Evolutionary conservation across 192 early-diverging fungal species (phyloP).

Genomic region (Linnemannia zychae): DNA sequence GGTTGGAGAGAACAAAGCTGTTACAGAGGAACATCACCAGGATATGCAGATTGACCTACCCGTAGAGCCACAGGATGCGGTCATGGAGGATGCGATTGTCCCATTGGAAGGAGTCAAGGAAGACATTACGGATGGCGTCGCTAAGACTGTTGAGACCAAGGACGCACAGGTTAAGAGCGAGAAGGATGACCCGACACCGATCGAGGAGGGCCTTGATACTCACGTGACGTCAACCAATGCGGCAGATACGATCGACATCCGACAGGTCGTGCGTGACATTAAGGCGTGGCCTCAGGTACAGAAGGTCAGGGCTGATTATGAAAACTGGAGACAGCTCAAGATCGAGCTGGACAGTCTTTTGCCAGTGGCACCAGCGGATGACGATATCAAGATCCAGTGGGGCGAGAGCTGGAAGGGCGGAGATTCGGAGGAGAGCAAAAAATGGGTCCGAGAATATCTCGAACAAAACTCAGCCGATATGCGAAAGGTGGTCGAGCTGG

Average conservation of each 20-base stretch:
- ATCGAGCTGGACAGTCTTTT: conserved; percentile 49
- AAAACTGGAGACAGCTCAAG: conserved; percentile 32
- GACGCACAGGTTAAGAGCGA: background rate
- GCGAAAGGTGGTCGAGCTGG: conserved; percentile 9
- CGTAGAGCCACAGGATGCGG: background rate
- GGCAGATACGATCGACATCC: conserved; percentile 34
- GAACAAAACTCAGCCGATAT: conserved; percentile 42
- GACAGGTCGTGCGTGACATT: conserved; percentile 34
- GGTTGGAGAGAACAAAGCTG: background rate
- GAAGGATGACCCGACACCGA: background rate
- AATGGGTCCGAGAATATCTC: conserved; percentile 52
- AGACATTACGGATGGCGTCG: background rate
- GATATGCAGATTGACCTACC: background rate
- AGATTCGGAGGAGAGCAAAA: conserved; percentile 41
- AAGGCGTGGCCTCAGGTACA: conserved; percentile 31
- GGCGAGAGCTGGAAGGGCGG: conserved; percentile 40
- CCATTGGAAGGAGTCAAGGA: background rate
- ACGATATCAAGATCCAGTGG: conserved; percentile 27
- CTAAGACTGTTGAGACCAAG: background rate
- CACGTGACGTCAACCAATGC: background rate
- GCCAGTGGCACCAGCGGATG: conserved; percentile 1
- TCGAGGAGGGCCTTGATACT: background rate
- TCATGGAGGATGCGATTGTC: background rate
- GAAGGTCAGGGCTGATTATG: conserved; percentile 29
- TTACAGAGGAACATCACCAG: background rate